phyloP scores from a whole-genome alignment of 306 rosid genomes.

The Comarum palustre region DNA sequence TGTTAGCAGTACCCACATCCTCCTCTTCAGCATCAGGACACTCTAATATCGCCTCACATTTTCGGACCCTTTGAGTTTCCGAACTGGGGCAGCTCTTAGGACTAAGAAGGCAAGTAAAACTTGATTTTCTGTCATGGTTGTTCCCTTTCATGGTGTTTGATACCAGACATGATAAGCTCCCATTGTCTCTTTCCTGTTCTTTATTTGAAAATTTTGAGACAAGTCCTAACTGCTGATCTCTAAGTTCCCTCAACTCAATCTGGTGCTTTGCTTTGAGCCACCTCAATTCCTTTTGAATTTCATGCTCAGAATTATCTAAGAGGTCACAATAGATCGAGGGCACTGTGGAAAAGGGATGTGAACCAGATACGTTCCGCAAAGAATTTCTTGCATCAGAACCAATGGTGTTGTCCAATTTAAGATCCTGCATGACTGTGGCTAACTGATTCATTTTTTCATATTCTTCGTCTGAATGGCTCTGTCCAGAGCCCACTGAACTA shows the following conservation, averaged over 20 bases:
- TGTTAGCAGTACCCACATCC: slow-evolving; percentile 28
- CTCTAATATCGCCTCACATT: slow-evolving; percentile 36
- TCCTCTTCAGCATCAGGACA: slow-evolving; percentile 31
- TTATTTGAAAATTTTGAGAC: slow-evolving; percentile 34
- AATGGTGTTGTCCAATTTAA: slow-evolving; percentile 29
- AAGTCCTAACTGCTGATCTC: slow-evolving; percentile 44
- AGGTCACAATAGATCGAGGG: slow-evolving; percentile 33
- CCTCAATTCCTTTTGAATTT: slow-evolving; percentile 56
- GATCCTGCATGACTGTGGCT: slow-evolving; percentile 21
- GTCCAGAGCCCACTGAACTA: slow-evolving; percentile 62
- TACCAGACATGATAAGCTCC: slow-evolving; percentile 27
- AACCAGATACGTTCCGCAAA: slow-evolving; percentile 36
- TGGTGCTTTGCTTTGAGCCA: slow-evolving; percentile 74
- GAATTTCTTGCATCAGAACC: slow-evolving; percentile 27
- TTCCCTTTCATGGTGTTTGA: slow-evolving; percentile 28
- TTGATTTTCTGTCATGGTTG: slow-evolving; percentile 19
- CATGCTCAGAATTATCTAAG: slow-evolving; percentile 39
- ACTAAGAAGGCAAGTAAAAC: slow-evolving; percentile 27
- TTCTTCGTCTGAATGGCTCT: slow-evolving; percentile 62
- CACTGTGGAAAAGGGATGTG: slow-evolving; percentile 34
- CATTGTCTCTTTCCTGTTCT: slow-evolving; percentile 32
- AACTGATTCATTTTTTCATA: slow-evolving; percentile 43
- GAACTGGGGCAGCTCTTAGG: slow-evolving; percentile 43
- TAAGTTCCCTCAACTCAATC: slow-evolving; percentile 50
- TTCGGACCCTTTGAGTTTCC: slow-evolving; percentile 46